Evolutionary conservation across 169 alveolate genomes (phyloP).

Genomic region (Plasmodium falciparum): DNA sequence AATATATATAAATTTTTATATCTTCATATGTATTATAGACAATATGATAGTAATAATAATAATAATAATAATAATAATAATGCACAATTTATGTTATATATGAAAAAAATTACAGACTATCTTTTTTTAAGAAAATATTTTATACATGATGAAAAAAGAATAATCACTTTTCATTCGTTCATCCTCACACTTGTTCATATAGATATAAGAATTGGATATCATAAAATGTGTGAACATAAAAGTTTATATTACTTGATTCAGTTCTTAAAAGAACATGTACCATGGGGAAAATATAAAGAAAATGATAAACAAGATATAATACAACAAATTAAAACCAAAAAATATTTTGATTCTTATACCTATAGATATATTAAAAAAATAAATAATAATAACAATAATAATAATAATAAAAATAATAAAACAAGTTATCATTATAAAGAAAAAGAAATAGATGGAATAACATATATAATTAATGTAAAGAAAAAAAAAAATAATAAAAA

Average conservation of each 20-base stretch:
- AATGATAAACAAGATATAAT: neutral
- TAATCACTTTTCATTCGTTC: constrained; percentile 49
- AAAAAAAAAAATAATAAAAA: too few relatives aligned
- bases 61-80: neutral
- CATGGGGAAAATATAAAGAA: neutral
- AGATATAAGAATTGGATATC: constrained; percentile 5
- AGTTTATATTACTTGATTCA: constrained; percentile 7
- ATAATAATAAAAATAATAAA: neutral
- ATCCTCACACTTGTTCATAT: constrained; percentile 38
- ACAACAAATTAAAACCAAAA: too few relatives aligned
- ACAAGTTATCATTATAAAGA: neutral
- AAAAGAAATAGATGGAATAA: too few relatives aligned
- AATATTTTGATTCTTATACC: too few relatives aligned
- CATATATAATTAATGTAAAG: too few relatives aligned
- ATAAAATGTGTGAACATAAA: neutral
- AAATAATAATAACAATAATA: neutral
- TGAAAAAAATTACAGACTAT: constrained; percentile 16
- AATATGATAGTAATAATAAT: neutral
- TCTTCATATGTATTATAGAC: neutral
- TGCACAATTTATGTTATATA: neutral
- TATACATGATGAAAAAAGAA: constrained; percentile 63
- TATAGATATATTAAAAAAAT: too few relatives aligned
- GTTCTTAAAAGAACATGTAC: neutral
- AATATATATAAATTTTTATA: neutral
- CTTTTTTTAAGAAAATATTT: constrained; percentile 11